phyloP scores from a whole-genome alignment of 1,139 yeast species.

The Pneumocystis carinii region DNA sequence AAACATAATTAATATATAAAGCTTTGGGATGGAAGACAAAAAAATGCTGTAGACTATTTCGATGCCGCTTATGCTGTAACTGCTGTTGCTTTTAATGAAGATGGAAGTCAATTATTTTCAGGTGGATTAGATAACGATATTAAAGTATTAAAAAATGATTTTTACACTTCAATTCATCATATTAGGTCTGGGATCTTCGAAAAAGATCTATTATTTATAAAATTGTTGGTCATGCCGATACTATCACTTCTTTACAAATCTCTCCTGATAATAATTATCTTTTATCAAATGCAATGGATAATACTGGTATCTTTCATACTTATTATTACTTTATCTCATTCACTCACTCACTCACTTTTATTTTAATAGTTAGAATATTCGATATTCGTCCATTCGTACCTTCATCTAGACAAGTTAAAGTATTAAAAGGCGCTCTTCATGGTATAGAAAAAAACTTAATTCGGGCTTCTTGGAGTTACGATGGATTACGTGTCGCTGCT shows the following conservation, averaged over 20 bases:
- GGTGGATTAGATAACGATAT: constrained; percentile 58
- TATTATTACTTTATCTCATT: background rate
- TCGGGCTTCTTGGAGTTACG: constrained; percentile 34
- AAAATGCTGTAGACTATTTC: constrained; percentile 28
- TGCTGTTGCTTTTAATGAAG: constrained; percentile 32
- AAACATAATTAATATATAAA: background rate
- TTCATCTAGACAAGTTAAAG: constrained; percentile 29
- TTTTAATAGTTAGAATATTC: constrained; percentile 32
- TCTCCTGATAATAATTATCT: constrained; percentile 35
- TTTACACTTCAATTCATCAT: background rate
- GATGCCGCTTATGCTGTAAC: constrained; percentile 43
- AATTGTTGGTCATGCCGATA: constrained; percentile 30
- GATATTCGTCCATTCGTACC: constrained; percentile 36
- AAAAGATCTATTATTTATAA: constrained; percentile 26
- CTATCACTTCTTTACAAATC: constrained; percentile 40
- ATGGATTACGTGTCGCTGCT: constrained; percentile 30
- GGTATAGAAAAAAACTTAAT: constrained; percentile 41
- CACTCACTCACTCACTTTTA: background rate
- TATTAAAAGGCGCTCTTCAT: constrained; percentile 43
- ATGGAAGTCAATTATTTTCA: constrained; percentile 35
- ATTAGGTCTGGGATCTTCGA: constrained; percentile 23
- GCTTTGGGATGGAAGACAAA: constrained; percentile 52
- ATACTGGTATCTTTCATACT: constrained; percentile 19
- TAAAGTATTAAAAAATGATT: constrained; percentile 22
- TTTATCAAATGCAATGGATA: constrained; percentile 46